phyloP scores from a whole-genome alignment of 1,284 basidiomycete species.

The Naganishia sp. region DNA sequence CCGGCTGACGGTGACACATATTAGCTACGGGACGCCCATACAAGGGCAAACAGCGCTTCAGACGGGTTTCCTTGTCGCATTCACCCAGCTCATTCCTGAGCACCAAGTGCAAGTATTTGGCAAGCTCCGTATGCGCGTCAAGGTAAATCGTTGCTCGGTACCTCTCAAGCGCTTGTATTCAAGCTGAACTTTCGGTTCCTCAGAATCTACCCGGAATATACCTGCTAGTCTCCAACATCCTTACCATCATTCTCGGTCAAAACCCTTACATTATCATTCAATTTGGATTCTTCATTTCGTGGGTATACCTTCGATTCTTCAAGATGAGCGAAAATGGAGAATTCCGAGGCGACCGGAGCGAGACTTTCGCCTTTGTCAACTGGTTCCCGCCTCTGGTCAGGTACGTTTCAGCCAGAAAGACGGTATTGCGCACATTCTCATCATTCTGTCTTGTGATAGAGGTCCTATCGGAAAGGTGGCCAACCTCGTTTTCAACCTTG shows the following conservation, averaged over 20 bases:
- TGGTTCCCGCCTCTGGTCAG: conserved; percentile 96
- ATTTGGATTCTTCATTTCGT: conserved; percentile 93
- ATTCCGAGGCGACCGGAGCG: conserved; percentile 79
- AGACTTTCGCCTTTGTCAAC: conserved; percentile 91
- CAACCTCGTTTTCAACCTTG: conserved; percentile 67
- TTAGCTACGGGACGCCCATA: conserved; percentile 81
- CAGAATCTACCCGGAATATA: conserved; percentile 91
- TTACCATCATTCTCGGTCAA: conserved; percentile 83
- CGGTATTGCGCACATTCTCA: not conserved
- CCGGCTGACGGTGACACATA: not conserved
- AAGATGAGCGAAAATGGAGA: conserved; percentile 69
- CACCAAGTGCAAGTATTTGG: conserved; percentile 94
- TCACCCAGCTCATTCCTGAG: conserved; percentile 96
- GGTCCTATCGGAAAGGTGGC: conserved; percentile 64
- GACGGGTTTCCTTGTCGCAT: conserved; percentile 85
- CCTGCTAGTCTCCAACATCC: conserved; percentile 83
- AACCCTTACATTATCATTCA: conserved; percentile 96
- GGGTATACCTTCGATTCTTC: conserved; percentile 95
- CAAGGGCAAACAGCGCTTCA: conserved; percentile 93
- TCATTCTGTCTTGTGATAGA: conserved; percentile 30
- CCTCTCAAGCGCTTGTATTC: conserved; percentile 1
- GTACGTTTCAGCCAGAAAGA: conserved; percentile 58
- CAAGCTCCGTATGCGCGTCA: conserved; percentile 80
- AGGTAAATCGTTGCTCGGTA: conserved; percentile 59
- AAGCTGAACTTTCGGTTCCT: not conserved